Conservation (phyloP, 2,329 filamentous ascomycete genomes). For the Fusarium domesticum region DNA sequence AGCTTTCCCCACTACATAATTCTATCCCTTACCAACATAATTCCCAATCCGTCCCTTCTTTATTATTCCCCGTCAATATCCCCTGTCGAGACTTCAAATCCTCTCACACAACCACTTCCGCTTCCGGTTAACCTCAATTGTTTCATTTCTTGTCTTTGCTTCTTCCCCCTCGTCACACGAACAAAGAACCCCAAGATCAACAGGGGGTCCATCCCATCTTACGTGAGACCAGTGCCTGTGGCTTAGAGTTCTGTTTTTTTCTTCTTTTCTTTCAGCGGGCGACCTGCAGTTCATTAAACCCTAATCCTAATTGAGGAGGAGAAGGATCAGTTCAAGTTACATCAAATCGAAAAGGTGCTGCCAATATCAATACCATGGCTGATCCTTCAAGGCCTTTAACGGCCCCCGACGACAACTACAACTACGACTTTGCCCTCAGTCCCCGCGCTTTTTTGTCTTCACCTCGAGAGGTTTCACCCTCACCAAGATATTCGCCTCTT, state of each 20-base stretch:
- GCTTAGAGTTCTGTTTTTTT: neutral
- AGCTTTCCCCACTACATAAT: too few species aligned
- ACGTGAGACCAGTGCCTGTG: neutral
- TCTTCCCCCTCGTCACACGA: neutral
- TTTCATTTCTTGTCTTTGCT: neutral
- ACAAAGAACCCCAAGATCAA: neutral
- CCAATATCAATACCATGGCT: constrained; percentile 14
- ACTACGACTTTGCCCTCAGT: constrained; percentile 8
- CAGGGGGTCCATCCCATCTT: neutral
- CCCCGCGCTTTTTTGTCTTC: constrained; percentile 8
- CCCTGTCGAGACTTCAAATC: too few species aligned
- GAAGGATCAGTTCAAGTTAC: neutral
- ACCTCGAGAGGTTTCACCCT: neutral
- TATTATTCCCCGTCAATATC: neutral
- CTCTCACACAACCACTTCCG: too few species aligned
- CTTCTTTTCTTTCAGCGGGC: neutral
- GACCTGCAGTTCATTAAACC: neutral
- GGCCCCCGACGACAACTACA: constrained; percentile 8
- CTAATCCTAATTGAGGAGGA: neutral
- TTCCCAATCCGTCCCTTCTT: neutral
- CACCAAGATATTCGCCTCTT: constrained; percentile 12
- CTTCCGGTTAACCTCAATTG: neutral
- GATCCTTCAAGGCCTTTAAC: constrained; percentile 13
- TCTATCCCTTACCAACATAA: too few species aligned
- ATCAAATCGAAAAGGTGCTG: neutral